These are phyloP conservation scores for Penicillium lividum DNA, from an alignment of 495 filamentous ascomycete species.

Conservation along the genomic window DNA sequence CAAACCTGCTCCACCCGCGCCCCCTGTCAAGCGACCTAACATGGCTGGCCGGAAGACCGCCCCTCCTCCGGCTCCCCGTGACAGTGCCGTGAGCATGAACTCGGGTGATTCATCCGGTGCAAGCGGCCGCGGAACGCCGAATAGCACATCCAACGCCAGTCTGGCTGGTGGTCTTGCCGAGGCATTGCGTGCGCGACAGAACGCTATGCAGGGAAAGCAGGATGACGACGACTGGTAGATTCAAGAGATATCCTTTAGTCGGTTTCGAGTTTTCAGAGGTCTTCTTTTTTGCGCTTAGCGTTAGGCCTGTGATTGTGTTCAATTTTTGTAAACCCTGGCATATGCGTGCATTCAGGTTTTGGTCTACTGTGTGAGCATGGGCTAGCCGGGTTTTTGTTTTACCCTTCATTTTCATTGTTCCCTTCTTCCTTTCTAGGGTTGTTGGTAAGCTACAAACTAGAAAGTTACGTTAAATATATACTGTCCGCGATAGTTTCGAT, in stretches of 20 bases:
- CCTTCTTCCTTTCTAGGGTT: constrained; percentile 1
- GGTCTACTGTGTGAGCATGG: constrained; percentile 16
- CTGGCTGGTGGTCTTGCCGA: constrained; percentile 84
- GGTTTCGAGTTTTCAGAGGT: constrained; percentile 17
- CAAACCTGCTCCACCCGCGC: constrained; percentile 78
- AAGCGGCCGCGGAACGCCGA: constrained; percentile 67
- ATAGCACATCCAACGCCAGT: constrained; percentile 66
- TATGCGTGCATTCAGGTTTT: constrained; percentile 16
- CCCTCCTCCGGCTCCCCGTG: constrained; percentile 62
- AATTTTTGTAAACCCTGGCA: constrained; percentile 12
- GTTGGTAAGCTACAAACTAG: constrained; percentile 2
- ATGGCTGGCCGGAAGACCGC: constrained; percentile 65
- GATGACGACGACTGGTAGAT: constrained; percentile 71
- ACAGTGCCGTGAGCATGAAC: constrained; percentile 73
- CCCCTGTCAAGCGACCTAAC: constrained; percentile 82
- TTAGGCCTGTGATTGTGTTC: constrained; percentile 18
- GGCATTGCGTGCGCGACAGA: constrained; percentile 72
- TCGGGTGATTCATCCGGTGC: constrained; percentile 60
- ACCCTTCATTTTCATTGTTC: background rate
- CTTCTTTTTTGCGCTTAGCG: constrained; percentile 26
- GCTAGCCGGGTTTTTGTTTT: constrained; percentile 12
- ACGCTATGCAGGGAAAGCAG: constrained; percentile 61
- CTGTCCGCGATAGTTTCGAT: constrained; percentile 4
- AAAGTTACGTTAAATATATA: constrained; percentile 11
- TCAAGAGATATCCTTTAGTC: constrained; percentile 9